Percentiles rank a stretch among this genome's conserved stretches.
These are phyloP conservation scores for Clonostachys rosea DNA, from an alignment of 2,329 filamentous ascomycete genomes.

Conservation along the genomic window DNA sequence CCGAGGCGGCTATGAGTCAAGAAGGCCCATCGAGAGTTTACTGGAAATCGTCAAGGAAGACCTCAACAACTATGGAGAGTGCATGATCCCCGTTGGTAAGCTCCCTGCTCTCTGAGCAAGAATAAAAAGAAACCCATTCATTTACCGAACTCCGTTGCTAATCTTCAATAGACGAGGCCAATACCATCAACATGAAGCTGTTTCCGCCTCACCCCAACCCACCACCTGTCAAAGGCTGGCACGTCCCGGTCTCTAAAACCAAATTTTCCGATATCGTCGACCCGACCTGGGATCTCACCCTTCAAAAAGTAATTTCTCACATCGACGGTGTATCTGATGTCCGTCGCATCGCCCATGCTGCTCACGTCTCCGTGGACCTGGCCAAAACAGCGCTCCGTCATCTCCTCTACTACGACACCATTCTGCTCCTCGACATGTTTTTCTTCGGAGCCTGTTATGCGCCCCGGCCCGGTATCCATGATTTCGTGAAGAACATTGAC, in stretches of 20 bases:
- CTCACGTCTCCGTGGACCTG: conserved; percentile 82
- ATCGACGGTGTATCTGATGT: conserved; percentile 92
- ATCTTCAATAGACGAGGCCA: conserved; percentile 66
- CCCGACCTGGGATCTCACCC: conserved; percentile 70
- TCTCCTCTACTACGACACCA: conserved; percentile 87
- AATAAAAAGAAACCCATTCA: not conserved
- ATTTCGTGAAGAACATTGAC: conserved; percentile 71
- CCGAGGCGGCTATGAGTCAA: conserved; percentile 24
- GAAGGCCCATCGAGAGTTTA: conserved; percentile 75
- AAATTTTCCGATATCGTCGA: conserved; percentile 60
- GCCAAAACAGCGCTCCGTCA: conserved; percentile 84
- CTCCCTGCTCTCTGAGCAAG: conserved; percentile 7
- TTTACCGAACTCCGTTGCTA: not conserved
- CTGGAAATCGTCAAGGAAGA: conserved; percentile 81
- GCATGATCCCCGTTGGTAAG: conserved; percentile 93
- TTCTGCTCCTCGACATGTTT: conserved; percentile 90
- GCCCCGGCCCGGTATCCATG: conserved; percentile 68
- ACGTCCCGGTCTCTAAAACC: conserved; percentile 78
- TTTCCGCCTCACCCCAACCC: conserved; percentile 80
- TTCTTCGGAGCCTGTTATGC: conserved; percentile 92
- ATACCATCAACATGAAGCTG: conserved; percentile 93
- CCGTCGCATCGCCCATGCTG: conserved; percentile 76
- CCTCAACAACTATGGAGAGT: conserved; percentile 94
- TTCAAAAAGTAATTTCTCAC: conserved; percentile 74
- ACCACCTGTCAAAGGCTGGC: conserved; percentile 76